phyloP scores from a whole-genome alignment of 495 filamentous ascomycete genomes.

The Neohortaea acidophila region DNA sequence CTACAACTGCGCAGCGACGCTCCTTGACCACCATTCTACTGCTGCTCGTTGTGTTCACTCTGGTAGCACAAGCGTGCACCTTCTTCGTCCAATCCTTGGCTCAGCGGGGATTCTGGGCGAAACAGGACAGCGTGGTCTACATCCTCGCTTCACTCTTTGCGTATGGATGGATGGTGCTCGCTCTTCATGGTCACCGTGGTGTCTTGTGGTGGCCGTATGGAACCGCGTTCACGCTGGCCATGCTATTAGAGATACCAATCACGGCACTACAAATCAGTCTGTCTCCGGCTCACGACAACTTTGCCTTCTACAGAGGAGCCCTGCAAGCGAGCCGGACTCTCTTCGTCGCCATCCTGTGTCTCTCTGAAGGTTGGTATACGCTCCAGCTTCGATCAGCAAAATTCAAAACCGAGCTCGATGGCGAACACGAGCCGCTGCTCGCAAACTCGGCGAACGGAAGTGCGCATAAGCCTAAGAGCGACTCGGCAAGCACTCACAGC shows the following conservation, averaged over 20 bases:
- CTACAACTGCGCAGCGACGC: too few species aligned
- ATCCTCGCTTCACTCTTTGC: constrained; percentile 1
- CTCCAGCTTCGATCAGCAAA: constrained; percentile 1
- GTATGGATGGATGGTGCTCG: constrained; percentile 8
- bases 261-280: constrained; percentile 2
- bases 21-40: too few species aligned
- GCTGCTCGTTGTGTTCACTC: too few species aligned
- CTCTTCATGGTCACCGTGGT: constrained; percentile 3
- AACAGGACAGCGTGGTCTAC: constrained; percentile 11
- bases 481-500: not conserved
- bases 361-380: constrained; percentile 2
- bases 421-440: constrained; percentile 11
- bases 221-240: constrained; percentile 1
- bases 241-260: constrained; percentile 4
- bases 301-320: not conserved
- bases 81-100: constrained; percentile 3
- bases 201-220: constrained; percentile 12
- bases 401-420: not conserved
- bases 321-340: constrained; percentile 3
- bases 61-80: constrained; percentile 5
- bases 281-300: not conserved
- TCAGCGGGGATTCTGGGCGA: not conserved
- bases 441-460: constrained; percentile 8
- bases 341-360: constrained; percentile 2
- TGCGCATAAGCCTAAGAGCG: not conserved